Percentiles rank a stretch among this genome's conserved stretches.
phyloP scores from a whole-genome alignment of 2,329 filamentous ascomycete genomes.

The Cladosporium sp. region DNA sequence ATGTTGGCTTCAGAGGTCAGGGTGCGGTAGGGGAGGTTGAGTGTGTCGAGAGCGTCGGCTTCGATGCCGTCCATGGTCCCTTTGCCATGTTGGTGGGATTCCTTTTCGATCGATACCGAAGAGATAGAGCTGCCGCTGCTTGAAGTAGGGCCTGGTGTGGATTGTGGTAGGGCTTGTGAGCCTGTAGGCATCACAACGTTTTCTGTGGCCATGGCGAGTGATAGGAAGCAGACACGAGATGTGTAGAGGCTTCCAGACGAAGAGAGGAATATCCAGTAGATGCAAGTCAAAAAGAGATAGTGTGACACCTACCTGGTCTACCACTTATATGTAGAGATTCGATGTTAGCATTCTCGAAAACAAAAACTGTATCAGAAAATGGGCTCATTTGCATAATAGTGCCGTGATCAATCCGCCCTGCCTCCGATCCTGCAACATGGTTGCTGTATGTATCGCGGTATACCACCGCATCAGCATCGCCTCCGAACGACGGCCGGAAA shows the following conservation, averaged over 20 bases:
- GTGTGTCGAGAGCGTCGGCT: slow-evolving; percentile 13
- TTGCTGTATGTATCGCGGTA: background rate
- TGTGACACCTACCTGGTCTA: background rate
- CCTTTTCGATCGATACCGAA: slow-evolving; percentile 4
- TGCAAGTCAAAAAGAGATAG: background rate
- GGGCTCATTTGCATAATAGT: background rate
- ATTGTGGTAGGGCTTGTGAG: background rate
- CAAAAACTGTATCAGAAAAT: background rate
- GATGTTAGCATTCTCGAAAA: background rate
- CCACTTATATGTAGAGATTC: background rate
- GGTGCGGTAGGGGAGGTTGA: slow-evolving; percentile 29
- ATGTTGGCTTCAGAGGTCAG: slow-evolving; percentile 28
- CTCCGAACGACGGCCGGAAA: background rate
- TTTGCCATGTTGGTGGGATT: background rate
- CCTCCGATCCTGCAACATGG: background rate
- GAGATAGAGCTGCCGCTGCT: slow-evolving; percentile 3
- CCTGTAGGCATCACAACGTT: background rate
- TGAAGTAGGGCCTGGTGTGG: background rate
- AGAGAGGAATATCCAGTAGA: background rate
- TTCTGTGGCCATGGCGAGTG: slow-evolving; percentile 12
- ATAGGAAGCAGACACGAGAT: too few species aligned
- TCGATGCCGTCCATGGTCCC: slow-evolving; percentile 5
- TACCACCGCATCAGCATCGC: background rate
- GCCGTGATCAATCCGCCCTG: slow-evolving; percentile 7
- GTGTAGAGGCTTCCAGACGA: background rate